phyloP scores from a whole-genome alignment of 2,329 filamentous ascomycete species.

The Tetracladium maxilliforme region DNA sequence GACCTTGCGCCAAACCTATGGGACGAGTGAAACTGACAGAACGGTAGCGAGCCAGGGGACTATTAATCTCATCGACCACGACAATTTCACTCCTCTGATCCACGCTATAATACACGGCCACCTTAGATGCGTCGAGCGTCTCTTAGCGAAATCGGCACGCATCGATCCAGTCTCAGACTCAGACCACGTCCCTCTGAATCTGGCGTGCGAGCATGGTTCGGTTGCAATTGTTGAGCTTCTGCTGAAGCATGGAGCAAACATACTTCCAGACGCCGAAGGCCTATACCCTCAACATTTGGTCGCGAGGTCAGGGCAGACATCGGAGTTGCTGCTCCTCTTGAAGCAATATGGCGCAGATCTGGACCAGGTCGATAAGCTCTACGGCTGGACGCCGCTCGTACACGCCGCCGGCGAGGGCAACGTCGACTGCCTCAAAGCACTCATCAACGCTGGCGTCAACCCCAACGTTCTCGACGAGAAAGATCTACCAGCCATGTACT shows the following conservation, averaged over 20 bases:
- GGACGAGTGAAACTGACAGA: constrained; percentile 1
- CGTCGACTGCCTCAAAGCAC: constrained; percentile 68
- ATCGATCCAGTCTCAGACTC: constrained; percentile 75
- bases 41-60: constrained; percentile 51
- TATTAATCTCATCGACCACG: constrained; percentile 80
- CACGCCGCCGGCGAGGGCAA: constrained; percentile 95
- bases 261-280: constrained; percentile 91
- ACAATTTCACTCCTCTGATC: constrained; percentile 93
- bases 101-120: constrained; percentile 88
- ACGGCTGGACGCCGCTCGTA: constrained; percentile 93
- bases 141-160: constrained; percentile 66
- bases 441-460: constrained; percentile 68
- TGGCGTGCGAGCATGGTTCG: constrained; percentile 89
- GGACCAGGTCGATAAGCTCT: constrained; percentile 86
- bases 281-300: constrained; percentile 95
- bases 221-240: constrained; percentile 73
- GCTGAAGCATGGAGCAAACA: constrained; percentile 62
- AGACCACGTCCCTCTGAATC: constrained; percentile 86
- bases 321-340: constrained; percentile 64
- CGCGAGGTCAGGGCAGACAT: constrained; percentile 72
- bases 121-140: constrained; percentile 61
- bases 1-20: background rate
- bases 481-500: constrained; percentile 87
- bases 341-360: constrained; percentile 79
- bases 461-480: constrained; percentile 81